Evolutionary conservation across 2,329 filamentous ascomycete species (phyloP).

Genomic region (Lasiodiplodia hormozganensis): DNA sequence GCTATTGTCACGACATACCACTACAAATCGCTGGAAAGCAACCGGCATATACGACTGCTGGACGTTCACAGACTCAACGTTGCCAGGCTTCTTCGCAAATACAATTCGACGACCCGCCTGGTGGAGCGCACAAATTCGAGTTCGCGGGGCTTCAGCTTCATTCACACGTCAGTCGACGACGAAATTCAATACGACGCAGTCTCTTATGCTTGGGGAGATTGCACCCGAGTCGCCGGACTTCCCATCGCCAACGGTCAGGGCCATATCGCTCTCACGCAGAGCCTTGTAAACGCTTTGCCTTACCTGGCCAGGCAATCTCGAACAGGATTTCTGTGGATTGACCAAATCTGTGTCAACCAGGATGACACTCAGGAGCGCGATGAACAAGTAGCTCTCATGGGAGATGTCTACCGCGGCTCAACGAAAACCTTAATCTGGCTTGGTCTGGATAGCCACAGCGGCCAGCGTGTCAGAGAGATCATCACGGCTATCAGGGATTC

Average conservation of each 20-base stretch:
- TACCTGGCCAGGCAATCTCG: not conserved
- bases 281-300: not conserved
- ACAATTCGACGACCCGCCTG: no score
- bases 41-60: not conserved
- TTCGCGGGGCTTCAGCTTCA: not conserved
- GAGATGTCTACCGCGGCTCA: slow-evolving; percentile 39
- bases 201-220: not conserved
- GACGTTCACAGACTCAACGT: not conserved
- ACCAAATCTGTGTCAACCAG: slow-evolving; percentile 42
- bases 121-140: no score
- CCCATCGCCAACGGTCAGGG: not conserved
- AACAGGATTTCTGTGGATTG: slow-evolving; percentile 36
- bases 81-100: not conserved
- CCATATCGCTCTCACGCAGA: not conserved
- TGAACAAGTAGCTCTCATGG: slow-evolving; percentile 43
- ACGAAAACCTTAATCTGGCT: slow-evolving; percentile 39
- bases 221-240: not conserved
- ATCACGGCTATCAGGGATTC: not conserved
- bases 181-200: not conserved
- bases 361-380: slow-evolving; percentile 37
- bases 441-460: slow-evolving; percentile 21
- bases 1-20: not conserved
- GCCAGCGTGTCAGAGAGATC: not conserved
- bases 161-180: not conserved
- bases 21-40: not conserved